Percentiles rank a stretch among this genome's conserved stretches.
phyloP scores from a whole-genome alignment of 352 stramenopile genomes.

The Globisporangium rhizosaccharum region DNA sequence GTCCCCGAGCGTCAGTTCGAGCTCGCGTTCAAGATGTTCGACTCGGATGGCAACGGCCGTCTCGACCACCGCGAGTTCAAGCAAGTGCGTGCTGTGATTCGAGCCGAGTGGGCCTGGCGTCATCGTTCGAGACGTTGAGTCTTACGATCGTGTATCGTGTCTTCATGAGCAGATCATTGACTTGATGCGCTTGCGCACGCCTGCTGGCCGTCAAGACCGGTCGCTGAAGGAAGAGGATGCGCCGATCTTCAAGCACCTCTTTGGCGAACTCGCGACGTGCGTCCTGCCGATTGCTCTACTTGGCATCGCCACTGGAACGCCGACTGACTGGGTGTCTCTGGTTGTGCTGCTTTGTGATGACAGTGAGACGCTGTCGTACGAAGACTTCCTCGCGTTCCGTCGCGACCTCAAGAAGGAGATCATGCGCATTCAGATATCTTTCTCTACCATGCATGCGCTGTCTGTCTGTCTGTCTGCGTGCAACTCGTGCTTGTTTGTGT shows the following conservation, averaged over 20 bases:
- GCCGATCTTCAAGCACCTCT: slow-evolving; percentile 83
- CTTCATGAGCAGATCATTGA: slow-evolving; percentile 63
- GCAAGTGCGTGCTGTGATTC: slow-evolving; percentile 30
- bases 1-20: slow-evolving; percentile 84
- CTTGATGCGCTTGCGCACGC: slow-evolving; percentile 72
- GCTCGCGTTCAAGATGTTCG: slow-evolving; percentile 89
- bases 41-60: slow-evolving; percentile 71
- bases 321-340: background rate
- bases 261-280: slow-evolving; percentile 72
- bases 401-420: slow-evolving; percentile 75
- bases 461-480: background rate
- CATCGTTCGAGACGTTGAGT: too few relatives aligned
- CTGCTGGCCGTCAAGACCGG: slow-evolving; percentile 72
- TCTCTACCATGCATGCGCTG: background rate
- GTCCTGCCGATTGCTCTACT: background rate
- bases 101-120: too few relatives aligned
- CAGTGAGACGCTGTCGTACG: slow-evolving; percentile 75
- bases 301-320: too few relatives aligned
- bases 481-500: background rate
- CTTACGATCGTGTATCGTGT: background rate
- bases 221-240: slow-evolving; percentile 70
- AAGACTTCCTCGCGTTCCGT: slow-evolving; percentile 75
- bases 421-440: slow-evolving; percentile 88
- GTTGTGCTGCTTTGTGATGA: background rate
- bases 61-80: slow-evolving; percentile 85